Evolutionary conservation across 495 filamentous ascomycete species (phyloP).

Genomic region (Xylaria venustula): DNA sequence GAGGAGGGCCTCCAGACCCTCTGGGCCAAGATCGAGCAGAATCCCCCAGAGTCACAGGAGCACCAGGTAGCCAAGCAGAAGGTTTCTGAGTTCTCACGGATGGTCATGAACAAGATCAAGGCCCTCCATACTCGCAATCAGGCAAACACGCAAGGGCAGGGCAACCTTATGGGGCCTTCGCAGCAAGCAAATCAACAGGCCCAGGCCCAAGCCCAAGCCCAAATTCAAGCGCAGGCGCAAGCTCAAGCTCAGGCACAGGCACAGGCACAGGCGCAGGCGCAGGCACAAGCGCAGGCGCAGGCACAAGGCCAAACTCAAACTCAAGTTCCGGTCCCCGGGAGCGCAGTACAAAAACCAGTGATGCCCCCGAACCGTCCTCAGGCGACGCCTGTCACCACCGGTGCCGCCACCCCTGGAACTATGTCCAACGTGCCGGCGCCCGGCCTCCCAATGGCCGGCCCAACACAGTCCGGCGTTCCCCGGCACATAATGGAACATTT

Average conservation of each 20-base stretch:
- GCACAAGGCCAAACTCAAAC: conserved; percentile 12
- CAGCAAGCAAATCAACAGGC: conserved; percentile 7
- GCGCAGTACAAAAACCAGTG: conserved; percentile 16
- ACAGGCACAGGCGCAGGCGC: conserved; percentile 9
- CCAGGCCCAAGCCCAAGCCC: not conserved
- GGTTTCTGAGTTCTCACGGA: conserved; percentile 63
- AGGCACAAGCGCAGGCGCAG: not conserved
- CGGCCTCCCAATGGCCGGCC: conserved; percentile 11
- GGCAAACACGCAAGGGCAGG: not conserved
- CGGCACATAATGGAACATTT: conserved; percentile 36
- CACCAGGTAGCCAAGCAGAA: conserved; percentile 63
- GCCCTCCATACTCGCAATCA: conserved; percentile 19
- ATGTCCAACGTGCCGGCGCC: conserved; percentile 7
- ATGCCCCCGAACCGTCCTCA: conserved; percentile 24
- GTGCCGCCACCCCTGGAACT: conserved; percentile 11
- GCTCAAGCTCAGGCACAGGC: conserved; percentile 14
- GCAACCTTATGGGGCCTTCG: conserved; percentile 17
- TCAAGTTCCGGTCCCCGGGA: not conserved
- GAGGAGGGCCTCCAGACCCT: conserved; percentile 59
- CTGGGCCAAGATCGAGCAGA: conserved; percentile 60
- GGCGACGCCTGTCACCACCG: conserved; percentile 13
- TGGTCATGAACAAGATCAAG: conserved; percentile 59
- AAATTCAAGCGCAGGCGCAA: conserved; percentile 4
- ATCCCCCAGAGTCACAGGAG: conserved; percentile 53
- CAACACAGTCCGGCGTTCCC: too few relatives aligned